Conservation (phyloP, 1,284 basidiomycete species). For the Trichosporon faecale region DNA sequence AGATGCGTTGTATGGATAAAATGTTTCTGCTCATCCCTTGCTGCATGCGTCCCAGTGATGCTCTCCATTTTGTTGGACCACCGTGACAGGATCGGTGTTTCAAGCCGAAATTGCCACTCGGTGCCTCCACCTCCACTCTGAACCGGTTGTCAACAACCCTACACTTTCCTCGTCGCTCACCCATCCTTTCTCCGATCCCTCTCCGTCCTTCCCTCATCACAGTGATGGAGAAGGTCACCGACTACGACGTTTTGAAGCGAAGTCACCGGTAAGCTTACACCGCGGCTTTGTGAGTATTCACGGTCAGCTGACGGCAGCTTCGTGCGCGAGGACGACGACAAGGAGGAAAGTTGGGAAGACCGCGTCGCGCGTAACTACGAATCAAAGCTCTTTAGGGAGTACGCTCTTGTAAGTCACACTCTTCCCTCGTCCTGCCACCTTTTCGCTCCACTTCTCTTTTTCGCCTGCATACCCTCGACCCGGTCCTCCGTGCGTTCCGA, state of each 20-base stretch:
- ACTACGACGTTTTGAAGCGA: slow-evolving; percentile 55
- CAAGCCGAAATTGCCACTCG: not conserved
- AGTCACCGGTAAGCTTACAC: slow-evolving; percentile 46
- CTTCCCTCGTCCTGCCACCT: not conserved
- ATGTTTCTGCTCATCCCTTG: not conserved
- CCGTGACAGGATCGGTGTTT: not conserved
- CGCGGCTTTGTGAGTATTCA: not conserved
- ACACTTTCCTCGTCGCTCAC: not conserved
- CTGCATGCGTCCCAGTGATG: too few relatives aligned
- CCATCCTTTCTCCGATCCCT: not conserved
- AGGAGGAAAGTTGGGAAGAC: slow-evolving; percentile 64
- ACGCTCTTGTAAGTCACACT: slow-evolving; percentile 59
- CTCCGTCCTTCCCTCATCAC: not conserved
- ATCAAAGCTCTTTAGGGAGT: slow-evolving; percentile 78
- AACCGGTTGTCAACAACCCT: not conserved
- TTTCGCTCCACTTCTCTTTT: too few relatives aligned
- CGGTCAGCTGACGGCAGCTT: slow-evolving; percentile 59
- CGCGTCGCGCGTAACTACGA: slow-evolving; percentile 83
- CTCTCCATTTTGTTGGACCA: too few relatives aligned
- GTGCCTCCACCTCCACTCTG: not conserved
- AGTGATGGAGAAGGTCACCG: slow-evolving; percentile 21
- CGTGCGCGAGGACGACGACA: slow-evolving; percentile 64
- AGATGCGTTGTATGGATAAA: slow-evolving; percentile 10
- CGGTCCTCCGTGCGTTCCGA: too few relatives aligned
- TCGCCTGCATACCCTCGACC: too few relatives aligned